phyloP scores from a whole-genome alignment of 2,329 filamentous ascomycete genomes.

The Stachybotrys chartarum region DNA sequence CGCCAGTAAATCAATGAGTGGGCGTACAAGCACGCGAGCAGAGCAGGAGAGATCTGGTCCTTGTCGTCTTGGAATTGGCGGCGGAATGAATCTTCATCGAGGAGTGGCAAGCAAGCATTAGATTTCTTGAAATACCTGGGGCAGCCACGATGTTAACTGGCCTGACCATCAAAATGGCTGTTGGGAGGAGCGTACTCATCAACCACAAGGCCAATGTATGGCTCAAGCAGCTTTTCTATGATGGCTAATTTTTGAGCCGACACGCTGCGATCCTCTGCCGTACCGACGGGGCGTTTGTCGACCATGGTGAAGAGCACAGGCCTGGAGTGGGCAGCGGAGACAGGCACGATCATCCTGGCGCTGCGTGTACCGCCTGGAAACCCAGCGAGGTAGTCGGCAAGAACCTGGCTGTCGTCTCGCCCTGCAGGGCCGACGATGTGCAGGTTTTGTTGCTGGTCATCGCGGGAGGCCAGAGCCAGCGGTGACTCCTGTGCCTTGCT shows the following conservation, averaged over 20 bases:
- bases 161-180: background rate
- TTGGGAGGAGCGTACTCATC: constrained; percentile 28
- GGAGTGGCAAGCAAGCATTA: constrained; percentile 54
- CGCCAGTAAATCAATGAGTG: constrained; percentile 53
- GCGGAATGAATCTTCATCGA: constrained; percentile 48
- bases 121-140: constrained; percentile 46
- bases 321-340: constrained; percentile 19
- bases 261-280: constrained; percentile 26
- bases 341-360: constrained; percentile 21
- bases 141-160: constrained; percentile 5
- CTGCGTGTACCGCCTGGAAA: constrained; percentile 20
- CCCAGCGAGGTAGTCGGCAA: constrained; percentile 47
- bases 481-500: constrained; percentile 13
- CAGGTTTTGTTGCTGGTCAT: constrained; percentile 32
- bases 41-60: constrained; percentile 44
- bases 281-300: constrained; percentile 36
- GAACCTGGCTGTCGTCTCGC: constrained; percentile 52
- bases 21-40: constrained; percentile 51
- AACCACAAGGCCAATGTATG: constrained; percentile 42
- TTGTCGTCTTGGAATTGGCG: constrained; percentile 36
- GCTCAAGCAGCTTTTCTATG: constrained; percentile 52
- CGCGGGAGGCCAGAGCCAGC: constrained; percentile 20
- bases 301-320: constrained; percentile 41
- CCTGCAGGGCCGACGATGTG: constrained; percentile 54
- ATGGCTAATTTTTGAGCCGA: constrained; percentile 43